Evolutionary conservation across 345 rosid species (phyloP).

Genomic region (Gossypium mustelinum): DNA sequence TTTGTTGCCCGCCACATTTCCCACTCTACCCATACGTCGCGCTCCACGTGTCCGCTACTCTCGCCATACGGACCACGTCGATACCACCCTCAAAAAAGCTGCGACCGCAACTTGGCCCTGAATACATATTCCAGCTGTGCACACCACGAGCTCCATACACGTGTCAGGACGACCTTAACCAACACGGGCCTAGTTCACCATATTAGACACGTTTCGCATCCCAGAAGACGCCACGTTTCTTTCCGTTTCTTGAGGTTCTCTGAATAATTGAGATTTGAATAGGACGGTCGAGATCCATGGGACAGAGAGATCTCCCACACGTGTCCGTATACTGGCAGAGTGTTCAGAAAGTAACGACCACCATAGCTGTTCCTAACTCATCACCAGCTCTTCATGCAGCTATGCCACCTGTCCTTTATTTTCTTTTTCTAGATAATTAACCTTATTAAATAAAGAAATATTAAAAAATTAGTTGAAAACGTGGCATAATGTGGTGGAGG

Average conservation of each 20-base stretch:
- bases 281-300: conserved; percentile 19
- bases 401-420: conserved; percentile 21
- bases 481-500: not conserved
- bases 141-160: not conserved
- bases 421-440: no score
- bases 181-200: not conserved
- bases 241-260: not conserved
- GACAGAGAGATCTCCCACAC: conserved; percentile 31
- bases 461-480: not conserved
- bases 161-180: not conserved
- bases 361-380: conserved; percentile 5
- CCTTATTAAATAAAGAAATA: no score
- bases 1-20: not conserved
- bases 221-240: not conserved
- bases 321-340: conserved; percentile 14
- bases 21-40: not conserved
- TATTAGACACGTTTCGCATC: not conserved
- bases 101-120: conserved; percentile 1
- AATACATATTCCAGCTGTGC: conserved; percentile 1
- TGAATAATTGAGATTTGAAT: not conserved
- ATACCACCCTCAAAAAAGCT: not conserved
- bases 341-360: not conserved
- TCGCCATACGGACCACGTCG: not conserved
- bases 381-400: not conserved
- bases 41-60: not conserved